Percentiles rank a stretch among this genome's conserved stretches.
These are phyloP conservation scores for Prosopis cineraria DNA, from an alignment of 306 rosid genomes.

Conservation along the genomic window DNA sequence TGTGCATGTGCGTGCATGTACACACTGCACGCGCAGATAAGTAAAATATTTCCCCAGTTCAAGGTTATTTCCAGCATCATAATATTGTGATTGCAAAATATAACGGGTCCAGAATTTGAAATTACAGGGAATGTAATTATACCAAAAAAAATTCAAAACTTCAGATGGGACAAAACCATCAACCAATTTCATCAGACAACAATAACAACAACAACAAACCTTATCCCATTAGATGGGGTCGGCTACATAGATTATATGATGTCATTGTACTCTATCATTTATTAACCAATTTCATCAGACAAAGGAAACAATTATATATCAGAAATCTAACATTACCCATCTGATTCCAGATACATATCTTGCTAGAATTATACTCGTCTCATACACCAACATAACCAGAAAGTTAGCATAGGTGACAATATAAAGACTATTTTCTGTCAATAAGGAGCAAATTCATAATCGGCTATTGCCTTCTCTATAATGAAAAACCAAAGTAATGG, in stretches of 20 bases:
- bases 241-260: too few species aligned
- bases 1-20: too few species aligned
- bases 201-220: too few species aligned
- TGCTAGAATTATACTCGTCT: not conserved
- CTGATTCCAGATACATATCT: not conserved
- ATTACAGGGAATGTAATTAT: not conserved
- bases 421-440: not conserved
- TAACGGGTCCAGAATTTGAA: not conserved
- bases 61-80: slow-evolving; percentile 1
- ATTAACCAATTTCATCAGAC: not conserved
- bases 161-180: not conserved
- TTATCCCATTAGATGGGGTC: too few species aligned
- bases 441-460: not conserved
- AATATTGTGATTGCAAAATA: not conserved
- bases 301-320: not conserved
- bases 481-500: not conserved
- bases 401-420: not conserved
- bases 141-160: not conserved
- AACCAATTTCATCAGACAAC: not conserved
- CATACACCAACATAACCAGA: not conserved
- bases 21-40: not conserved
- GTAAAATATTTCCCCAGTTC: not conserved
- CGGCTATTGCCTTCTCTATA: not conserved
- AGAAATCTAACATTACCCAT: slow-evolving; percentile 11
- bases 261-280: too few species aligned